A percentile compares a stretch with the other conserved stretches of the same genome.
phyloP scores from a whole-genome alignment of 305 asterid species.

The Stenogyne calaminthoides region DNA sequence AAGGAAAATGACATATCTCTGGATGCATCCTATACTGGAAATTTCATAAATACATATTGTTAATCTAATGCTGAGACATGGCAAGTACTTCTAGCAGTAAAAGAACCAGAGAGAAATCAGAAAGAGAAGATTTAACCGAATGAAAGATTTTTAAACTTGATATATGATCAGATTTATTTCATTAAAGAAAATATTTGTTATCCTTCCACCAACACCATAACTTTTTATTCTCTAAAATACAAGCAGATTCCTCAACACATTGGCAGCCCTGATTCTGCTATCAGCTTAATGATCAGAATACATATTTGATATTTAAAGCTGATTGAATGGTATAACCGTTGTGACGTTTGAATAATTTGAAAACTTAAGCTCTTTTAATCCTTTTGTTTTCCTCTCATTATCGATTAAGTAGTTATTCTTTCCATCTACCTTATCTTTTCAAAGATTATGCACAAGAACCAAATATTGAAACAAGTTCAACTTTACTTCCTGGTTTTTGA shows the following conservation, averaged over 20 bases:
- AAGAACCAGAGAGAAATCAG: conserved; percentile 9
- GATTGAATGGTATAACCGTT: neutral
- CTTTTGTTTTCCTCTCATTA: conserved; percentile 3
- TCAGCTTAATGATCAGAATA: neutral
- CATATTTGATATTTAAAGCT: neutral
- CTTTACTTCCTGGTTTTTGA: neutral
- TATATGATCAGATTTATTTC: neutral
- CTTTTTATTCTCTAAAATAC: neutral
- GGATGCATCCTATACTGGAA: conserved; percentile 99
- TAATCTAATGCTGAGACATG: conserved; percentile 23
- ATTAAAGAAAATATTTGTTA: neutral
- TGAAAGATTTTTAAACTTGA: conserved; percentile 15
- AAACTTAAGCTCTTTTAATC: neutral
- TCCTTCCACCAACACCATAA: conserved; percentile 13
- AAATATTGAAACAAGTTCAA: neutral
- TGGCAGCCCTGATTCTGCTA: conserved; percentile 1
- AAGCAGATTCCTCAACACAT: neutral
- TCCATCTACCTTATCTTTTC: neutral
- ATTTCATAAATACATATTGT: conserved; percentile 29
- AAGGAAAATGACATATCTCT: conserved; percentile 92
- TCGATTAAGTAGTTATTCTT: neutral
- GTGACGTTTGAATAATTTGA: neutral
- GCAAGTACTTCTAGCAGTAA: conserved; percentile 20
- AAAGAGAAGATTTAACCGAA: conserved; percentile 12
- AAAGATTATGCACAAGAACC: neutral